Conservation (phyloP, 768 basidiomycete species). For the Stropharia rugosoannulata region DNA sequence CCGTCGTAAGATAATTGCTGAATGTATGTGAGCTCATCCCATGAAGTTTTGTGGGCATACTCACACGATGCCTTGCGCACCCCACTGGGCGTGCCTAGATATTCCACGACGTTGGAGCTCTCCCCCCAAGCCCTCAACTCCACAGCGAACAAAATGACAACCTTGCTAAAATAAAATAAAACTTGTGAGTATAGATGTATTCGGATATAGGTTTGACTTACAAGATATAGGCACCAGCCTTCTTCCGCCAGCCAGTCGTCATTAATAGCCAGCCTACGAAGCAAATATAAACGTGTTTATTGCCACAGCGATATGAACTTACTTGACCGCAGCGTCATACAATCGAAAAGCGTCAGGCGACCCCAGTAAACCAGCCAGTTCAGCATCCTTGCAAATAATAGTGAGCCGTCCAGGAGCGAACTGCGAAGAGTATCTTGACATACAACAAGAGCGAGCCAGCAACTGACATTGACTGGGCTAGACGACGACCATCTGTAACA, state of each 20-base stretch:
- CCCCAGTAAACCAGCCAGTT: slow-evolving; percentile 58
- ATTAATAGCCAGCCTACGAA: slow-evolving; percentile 53
- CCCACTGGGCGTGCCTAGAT: slow-evolving; percentile 67
- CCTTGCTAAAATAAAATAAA: slow-evolving; percentile 51
- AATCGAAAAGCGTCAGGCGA: slow-evolving; percentile 60
- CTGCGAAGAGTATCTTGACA: slow-evolving; percentile 15
- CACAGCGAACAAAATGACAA: slow-evolving; percentile 62
- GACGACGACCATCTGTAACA: slow-evolving; percentile 61
- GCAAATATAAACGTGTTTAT: neutral
- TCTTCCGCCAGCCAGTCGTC: slow-evolving; percentile 75
- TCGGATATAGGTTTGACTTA: slow-evolving; percentile 21
- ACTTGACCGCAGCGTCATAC: slow-evolving; percentile 72
- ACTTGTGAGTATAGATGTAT: neutral
- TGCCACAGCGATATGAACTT: slow-evolving; percentile 1
- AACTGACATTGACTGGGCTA: slow-evolving; percentile 65
- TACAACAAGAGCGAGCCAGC: slow-evolving; percentile 71
- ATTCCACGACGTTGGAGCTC: slow-evolving; percentile 70
- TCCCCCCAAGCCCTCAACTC: slow-evolving; percentile 63
- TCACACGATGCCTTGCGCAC: slow-evolving; percentile 70
- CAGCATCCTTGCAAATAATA: slow-evolving; percentile 53
- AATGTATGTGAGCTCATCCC: neutral
- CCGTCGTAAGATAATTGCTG: slow-evolving; percentile 51
- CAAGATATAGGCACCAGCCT: slow-evolving; percentile 66
- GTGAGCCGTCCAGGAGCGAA: neutral
- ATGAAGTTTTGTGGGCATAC: slow-evolving; percentile 17